Percentiles rank a stretch among this genome's conserved stretches.
Evolutionary conservation across 352 stramenopile genomes (phyloP).

Genomic region (Phytopythium kandeliae): DNA sequence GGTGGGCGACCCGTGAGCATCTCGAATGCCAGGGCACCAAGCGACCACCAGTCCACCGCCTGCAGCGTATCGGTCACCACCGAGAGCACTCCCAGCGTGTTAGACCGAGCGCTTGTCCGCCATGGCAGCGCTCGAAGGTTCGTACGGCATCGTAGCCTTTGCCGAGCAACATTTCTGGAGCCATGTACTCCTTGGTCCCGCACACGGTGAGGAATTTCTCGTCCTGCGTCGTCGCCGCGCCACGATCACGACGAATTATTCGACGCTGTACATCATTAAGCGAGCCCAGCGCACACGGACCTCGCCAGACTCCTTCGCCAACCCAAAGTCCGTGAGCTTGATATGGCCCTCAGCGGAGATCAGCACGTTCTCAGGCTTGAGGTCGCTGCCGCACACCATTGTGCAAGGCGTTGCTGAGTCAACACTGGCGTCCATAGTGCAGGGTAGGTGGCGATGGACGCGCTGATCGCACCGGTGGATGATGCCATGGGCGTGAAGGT

Average conservation of each 20-base stretch:
- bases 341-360: conserved; percentile 87
- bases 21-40: conserved; percentile 73
- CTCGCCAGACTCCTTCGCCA: conserved; percentile 71
- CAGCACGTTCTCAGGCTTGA: conserved; percentile 92
- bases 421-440: too few relatives aligned
- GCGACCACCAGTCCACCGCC: conserved; percentile 83
- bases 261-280: background rate
- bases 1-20: conserved; percentile 76
- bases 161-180: conserved; percentile 75
- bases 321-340: conserved; percentile 90
- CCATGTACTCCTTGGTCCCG: conserved; percentile 86
- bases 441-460: background rate
- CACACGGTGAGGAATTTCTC: conserved; percentile 74
- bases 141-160: conserved; percentile 77
- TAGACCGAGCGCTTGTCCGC: background rate
- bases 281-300: conserved; percentile 3
- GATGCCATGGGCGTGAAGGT: conserved; percentile 75
- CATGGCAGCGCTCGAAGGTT: conserved; percentile 1
- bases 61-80: conserved; percentile 11
- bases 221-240: conserved; percentile 17
- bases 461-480: conserved; percentile 57
- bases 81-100: background rate
- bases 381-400: conserved; percentile 31
- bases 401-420: background rate
- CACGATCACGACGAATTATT: background rate